Evolutionary conservation across 331 rosid species (phyloP), one percentile per base, ranked within the genome.

Genomic region (Erythrophleum ivorense): DNA sequence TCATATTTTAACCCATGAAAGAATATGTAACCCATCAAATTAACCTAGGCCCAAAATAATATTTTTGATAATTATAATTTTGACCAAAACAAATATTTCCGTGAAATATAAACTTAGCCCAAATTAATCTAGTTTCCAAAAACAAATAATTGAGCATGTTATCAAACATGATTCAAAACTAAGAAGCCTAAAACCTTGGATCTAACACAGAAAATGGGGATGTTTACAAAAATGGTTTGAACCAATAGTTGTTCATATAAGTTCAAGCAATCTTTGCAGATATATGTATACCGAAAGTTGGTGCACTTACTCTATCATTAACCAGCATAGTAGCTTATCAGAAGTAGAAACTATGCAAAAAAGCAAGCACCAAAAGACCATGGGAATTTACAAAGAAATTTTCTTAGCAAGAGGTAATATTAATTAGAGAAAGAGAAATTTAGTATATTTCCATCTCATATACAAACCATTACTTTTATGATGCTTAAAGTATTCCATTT

Each of bases 211-310:
- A 24, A 24, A 24, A 24, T 24, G 29, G 29, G 29, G 29, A 24
- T 24, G 29, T 24, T 24, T 24, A 24, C 29, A 24, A 24, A 24
- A 24, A 24, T 24, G 29, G 29, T 65, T 69, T 40, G 9, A 77
- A 70, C 78, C 60, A 38, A 21, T 50, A 57, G 34, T n/a, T 71
- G 59, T 71, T 15, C 53, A 15, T 34, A 43, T 70, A 72, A 71
- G 34, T 52, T 69, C 54, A 82, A 77, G 41, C 70, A 6, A 62
- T 63, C 70, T 41, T 46, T 60, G 21, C 71, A 9, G 9, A 64
- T 18, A 70, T 9, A 24, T 24, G 38, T 34, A 40, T 24, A 36
- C 29, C 41, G 1, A 5, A 24, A 83, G 72, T 41, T 52, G 46
- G 55, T 55, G 57, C 62, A 71, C 3, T 52, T 14, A n/a, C 74